Evolutionary conservation across 2,329 filamentous ascomycete species (phyloP), one percentile per base, ranked within the genome.

Genomic region (Ilyonectria robusta): DNA sequence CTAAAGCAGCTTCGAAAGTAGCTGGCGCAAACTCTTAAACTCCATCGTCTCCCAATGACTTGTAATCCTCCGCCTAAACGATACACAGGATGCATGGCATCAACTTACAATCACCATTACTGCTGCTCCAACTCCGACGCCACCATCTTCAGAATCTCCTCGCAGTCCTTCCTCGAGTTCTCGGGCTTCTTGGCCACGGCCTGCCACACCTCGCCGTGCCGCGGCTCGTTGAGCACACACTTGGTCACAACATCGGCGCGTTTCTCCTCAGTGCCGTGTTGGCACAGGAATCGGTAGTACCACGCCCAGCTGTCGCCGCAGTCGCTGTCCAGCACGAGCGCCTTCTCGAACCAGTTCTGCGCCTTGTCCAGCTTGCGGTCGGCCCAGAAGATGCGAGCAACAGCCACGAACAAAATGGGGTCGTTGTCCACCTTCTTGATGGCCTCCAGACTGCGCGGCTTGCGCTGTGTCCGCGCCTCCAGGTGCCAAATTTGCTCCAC

Each of bases 351-450:
- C 96, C 96, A 99, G 71, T 90, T 95, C 81, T 95, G 93, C 3
- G 96, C 95, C 81, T 98, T 97, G 73, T 98, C 96, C 26, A 99
- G 86, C 78, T 92, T 92, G 62, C 96, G 88, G 82, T 99, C 96
- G 10, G 89, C 91, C 96, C 96, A 99, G 83, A 99, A 98, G 72
- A 98, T 97, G 21, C 96, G 90, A 6, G 95, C 96, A 13, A 97
- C 94, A 0, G 95, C 95, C 37, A 97, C 92, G 78, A 98, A 97
- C 4, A 99, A 86, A 21, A 92, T 87, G 0, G 96, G 90, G 78
- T 98, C 95, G 77, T 94, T 96, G 78, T 98, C 96, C 6, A 97
- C 94, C 81, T 97, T 97, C 83, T 97, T 97, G 82, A 99, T 97
- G 33, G 95, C 97, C 82, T 98, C 96, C 51, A 98, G 86, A 62